Percentiles rank a stretch among this genome's conserved stretches.
Evolutionary conservation across 768 basidiomycete species (phyloP).

Genomic region (Dacryopinax primogenitus): DNA sequence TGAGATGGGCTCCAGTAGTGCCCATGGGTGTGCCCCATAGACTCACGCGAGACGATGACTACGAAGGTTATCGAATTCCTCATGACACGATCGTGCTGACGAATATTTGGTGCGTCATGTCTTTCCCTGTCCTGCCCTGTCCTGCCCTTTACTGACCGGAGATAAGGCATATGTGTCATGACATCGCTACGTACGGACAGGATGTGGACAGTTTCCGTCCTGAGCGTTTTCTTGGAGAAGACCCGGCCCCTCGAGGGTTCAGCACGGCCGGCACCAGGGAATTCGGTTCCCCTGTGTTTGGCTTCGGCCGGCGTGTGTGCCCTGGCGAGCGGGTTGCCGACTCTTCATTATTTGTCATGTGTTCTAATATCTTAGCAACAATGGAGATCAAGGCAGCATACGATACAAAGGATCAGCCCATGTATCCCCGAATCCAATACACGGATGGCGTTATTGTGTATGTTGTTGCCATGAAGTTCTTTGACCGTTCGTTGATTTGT

Average conservation of each 20-base stretch:
- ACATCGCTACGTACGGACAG: background rate
- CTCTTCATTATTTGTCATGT: background rate
- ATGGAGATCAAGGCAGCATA: background rate
- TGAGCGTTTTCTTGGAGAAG: background rate
- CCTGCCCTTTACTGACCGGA: conserved; percentile 15
- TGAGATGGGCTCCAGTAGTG: background rate
- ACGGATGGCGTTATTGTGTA: background rate
- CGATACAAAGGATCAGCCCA: background rate
- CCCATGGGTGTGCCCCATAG: conserved; percentile 19
- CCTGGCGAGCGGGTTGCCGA: background rate
- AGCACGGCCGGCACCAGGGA: background rate
- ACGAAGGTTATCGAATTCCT: conserved; percentile 22
- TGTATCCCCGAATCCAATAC: background rate
- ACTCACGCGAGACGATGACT: conserved; percentile 19
- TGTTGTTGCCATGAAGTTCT: background rate
- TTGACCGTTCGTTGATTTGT: too few species aligned
- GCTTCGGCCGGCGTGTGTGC: background rate
- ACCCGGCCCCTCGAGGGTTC: background rate
- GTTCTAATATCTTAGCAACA: background rate
- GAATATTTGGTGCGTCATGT: conserved; percentile 23
- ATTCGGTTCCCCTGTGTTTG: background rate
- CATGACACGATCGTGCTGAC: conserved; percentile 21
- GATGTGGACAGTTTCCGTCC: conserved; percentile 9
- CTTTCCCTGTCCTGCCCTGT: conserved; percentile 19
- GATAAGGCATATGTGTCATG: conserved; percentile 8